A percentile compares a stretch with the other conserved stretches of the same genome.
Evolutionary conservation across 305 asterid species (phyloP).

Genomic region (Fraxinus floribunda): DNA sequence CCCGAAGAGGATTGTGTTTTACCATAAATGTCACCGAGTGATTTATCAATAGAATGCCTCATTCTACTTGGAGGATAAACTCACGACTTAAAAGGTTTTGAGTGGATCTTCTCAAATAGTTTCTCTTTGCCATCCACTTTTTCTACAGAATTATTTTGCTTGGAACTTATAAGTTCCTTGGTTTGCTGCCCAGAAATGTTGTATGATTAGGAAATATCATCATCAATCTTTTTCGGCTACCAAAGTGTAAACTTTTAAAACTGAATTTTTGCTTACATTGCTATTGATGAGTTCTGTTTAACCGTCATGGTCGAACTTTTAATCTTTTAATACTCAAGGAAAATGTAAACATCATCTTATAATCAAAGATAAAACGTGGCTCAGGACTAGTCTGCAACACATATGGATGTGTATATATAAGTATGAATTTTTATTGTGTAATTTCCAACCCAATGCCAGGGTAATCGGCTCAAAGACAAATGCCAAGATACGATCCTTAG

Average conservation of each 20-base stretch:
- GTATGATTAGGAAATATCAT: neutral
- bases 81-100: neutral
- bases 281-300: neutral
- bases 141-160: neutral
- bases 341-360: neutral
- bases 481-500: slow-evolving; percentile 20
- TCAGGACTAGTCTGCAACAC: neutral
- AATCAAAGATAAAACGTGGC: neutral
- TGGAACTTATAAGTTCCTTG: neutral
- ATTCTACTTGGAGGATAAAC: neutral
- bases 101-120: neutral
- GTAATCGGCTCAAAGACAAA: slow-evolving; percentile 5
- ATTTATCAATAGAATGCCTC: neutral
- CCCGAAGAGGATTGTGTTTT: neutral
- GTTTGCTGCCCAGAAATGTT: neutral
- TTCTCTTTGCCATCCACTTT: neutral
- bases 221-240: neutral
- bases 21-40: neutral
- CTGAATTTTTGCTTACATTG: neutral
- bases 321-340: neutral
- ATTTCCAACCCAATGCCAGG: neutral
- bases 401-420: neutral
- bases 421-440: neutral
- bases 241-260: neutral
- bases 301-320: neutral